These are phyloP conservation scores for Aspergillus tamarii DNA, from an alignment of 2,329 filamentous ascomycete genomes.

Conservation along the genomic window DNA sequence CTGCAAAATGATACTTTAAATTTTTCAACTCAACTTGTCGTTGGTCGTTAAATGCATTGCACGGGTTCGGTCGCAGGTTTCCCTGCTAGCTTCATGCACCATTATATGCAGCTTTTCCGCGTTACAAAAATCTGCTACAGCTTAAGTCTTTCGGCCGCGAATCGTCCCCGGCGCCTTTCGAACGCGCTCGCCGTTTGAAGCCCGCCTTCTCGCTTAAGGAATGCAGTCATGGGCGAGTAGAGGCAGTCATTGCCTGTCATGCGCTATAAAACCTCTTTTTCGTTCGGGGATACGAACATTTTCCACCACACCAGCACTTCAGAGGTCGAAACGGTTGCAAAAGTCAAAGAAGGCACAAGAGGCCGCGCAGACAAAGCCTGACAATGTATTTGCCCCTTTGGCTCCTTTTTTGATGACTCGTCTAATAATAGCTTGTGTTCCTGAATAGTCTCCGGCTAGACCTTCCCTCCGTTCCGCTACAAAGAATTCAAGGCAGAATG, in stretches of 20 bases:
- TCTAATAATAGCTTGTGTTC: neutral
- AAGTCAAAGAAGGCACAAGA: conserved; percentile 19
- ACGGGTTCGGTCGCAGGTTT: neutral
- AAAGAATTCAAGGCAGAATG: conserved; percentile 13
- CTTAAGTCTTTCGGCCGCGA: neutral
- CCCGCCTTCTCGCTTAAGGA: conserved; percentile 21
- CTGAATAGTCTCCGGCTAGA: conserved; percentile 8
- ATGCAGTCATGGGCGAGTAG: conserved; percentile 46
- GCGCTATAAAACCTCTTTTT: conserved; percentile 39
- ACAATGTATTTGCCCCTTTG: conserved; percentile 3
- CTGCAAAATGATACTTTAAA: neutral
- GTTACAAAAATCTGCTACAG: neutral
- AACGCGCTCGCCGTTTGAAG: neutral
- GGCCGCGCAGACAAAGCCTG: neutral
- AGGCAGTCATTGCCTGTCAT: conserved; percentile 46
- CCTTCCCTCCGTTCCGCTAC: neutral
- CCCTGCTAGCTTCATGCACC: conserved; percentile 2
- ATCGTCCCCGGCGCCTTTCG: neutral
- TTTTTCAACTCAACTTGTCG: neutral
- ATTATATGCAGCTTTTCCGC: neutral
- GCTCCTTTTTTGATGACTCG: neutral
- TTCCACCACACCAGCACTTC: conserved; percentile 33
- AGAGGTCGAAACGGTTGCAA: conserved; percentile 20
- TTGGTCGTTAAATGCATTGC: neutral
- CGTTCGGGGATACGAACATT: conserved; percentile 35